Evolutionary conservation across 2,329 filamentous ascomycete species (phyloP).

Genomic region (Neoascochyta sp.): DNA sequence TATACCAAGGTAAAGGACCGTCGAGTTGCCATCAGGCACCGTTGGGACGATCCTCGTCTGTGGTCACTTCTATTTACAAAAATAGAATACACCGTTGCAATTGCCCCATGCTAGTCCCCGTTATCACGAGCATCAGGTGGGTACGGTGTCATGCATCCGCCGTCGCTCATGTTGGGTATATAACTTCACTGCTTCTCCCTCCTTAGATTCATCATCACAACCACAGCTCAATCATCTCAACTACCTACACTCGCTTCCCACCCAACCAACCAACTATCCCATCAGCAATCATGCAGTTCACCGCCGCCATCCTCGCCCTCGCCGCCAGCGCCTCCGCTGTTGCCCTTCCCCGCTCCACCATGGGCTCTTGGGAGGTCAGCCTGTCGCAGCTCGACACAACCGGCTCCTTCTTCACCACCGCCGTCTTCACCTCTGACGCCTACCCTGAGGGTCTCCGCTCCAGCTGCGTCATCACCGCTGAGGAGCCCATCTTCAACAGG

Average conservation of each 20-base stretch:
- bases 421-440: background rate
- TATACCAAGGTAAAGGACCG: too few species aligned
- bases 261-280: constrained; percentile 1
- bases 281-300: constrained; percentile 3
- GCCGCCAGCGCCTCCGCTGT: constrained; percentile 3
- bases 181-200: too few species aligned
- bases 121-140: constrained; percentile 1
- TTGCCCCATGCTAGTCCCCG: constrained; percentile 1
- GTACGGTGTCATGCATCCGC: background rate
- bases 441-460: constrained; percentile 3
- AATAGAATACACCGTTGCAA: too few species aligned
- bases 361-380: background rate
- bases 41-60: too few species aligned
- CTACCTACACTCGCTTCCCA: background rate
- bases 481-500: background rate
- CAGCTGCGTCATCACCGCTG: constrained; percentile 2
- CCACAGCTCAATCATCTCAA: background rate
- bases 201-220: too few species aligned
- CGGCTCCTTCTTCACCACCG: background rate
- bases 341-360: constrained; percentile 1
- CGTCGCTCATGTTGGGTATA: background rate
- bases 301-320: constrained; percentile 2
- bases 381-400: background rate
- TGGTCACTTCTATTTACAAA: too few species aligned
- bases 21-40: too few species aligned